Evolutionary conservation across 495 filamentous ascomycete species (phyloP), one percentile per base, ranked within the genome.

Genomic region (Daldinia vernicosa): DNA sequence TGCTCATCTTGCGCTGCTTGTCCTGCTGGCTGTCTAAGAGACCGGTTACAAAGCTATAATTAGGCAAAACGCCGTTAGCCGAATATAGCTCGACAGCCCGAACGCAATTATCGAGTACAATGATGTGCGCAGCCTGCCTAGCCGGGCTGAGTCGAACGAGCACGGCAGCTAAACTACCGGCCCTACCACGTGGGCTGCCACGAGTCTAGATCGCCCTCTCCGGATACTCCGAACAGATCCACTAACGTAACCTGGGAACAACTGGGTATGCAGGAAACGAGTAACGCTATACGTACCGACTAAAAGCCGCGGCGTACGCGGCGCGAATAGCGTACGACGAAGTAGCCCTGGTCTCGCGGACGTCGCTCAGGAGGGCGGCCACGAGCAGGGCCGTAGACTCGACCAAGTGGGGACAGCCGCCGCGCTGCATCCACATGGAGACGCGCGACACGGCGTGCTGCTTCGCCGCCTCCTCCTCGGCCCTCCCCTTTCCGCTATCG

Each of bases 1-100:
- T 97, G 75, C 89, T 90, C 74, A 88, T 84, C 65, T 91, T 91
- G 63, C 88, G 88, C 47, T 84, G 83, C 58, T 87, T 87, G 73
- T 89, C 85, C 69, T 93, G 89, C 65, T 91, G 88, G 4, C 89
- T 86, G 76, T 96, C 93, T 5, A 95, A 84, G 22, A 97, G 85
- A 27, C 93, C 93, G 1, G 95, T 98, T 6, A 97, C 93, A 76
- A 98, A 98, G 65, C 94, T 95, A 70, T 61, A 58, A 63, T 63
- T 60, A 53, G 28, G 53, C 24, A 27, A 2, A 6, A 3, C 28
- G 3, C 11, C 19, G 51, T 73, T 66, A 69, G 66, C 59, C 63
- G 15, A 40, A 4, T 60, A 55, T 30, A 45, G 2, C 59, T 63
- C 40, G 66, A 40, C 15, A 37, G 33, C 51, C 32, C 58, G 35